Conservation (phyloP, 371 early-diverging fungal genomes). For the Zychaea mexicana region DNA sequence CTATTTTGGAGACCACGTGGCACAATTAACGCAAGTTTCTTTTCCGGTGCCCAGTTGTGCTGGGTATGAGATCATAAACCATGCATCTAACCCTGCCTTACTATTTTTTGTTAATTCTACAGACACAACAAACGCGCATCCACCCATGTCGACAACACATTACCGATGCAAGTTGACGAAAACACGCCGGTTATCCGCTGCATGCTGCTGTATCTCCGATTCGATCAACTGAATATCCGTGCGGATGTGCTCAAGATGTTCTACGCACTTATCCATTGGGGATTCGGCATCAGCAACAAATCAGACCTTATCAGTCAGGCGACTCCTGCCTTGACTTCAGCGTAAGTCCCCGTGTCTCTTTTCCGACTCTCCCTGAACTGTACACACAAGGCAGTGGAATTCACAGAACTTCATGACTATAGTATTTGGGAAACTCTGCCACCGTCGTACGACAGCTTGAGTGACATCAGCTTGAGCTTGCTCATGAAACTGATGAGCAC, state of each 20-base stretch:
- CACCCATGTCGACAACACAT: constrained; percentile 20
- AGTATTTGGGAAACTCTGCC: constrained; percentile 52
- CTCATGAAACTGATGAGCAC: constrained; percentile 48
- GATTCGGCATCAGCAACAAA: constrained; percentile 34
- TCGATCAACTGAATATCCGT: constrained; percentile 38
- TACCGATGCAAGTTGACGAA: constrained; percentile 29
- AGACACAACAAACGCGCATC: constrained; percentile 37
- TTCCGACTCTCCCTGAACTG: too few species aligned
- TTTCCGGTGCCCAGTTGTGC: neutral
- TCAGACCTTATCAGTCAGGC: constrained; percentile 36
- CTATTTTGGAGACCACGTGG: constrained; percentile 29
- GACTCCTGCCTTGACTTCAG: constrained; percentile 34
- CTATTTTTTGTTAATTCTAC: neutral
- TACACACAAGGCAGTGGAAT: neutral
- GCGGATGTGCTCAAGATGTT: constrained; percentile 42
- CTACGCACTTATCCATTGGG: constrained; percentile 46
- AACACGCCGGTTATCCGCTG: constrained; percentile 34
- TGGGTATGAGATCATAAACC: neutral
- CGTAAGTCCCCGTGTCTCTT: constrained; percentile 28
- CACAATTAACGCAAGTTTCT: constrained; percentile 34
- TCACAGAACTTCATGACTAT: too few species aligned
- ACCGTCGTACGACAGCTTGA: constrained; percentile 40
- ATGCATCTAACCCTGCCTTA: neutral
- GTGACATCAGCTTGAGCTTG: constrained; percentile 36
- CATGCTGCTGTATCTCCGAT: constrained; percentile 36